These are phyloP conservation scores for Diaporthe sp. DNA, from an alignment of 2,329 filamentous ascomycete species.

Conservation along the genomic window DNA sequence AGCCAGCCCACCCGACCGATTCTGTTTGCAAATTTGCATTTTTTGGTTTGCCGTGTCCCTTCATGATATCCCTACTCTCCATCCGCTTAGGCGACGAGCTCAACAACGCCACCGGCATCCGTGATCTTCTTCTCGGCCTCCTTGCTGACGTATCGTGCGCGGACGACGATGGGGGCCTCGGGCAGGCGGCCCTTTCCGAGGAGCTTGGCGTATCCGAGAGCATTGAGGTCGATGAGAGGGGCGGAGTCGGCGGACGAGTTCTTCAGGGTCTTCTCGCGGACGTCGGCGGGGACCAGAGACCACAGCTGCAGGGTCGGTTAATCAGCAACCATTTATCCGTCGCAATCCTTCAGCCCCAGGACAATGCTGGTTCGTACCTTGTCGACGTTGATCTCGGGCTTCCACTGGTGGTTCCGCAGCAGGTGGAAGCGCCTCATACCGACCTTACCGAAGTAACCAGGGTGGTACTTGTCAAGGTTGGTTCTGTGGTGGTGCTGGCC, in stretches of 20 bases:
- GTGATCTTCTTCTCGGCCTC: slow-evolving; percentile 99
- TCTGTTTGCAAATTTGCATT: slow-evolving; percentile 35
- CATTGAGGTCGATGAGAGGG: slow-evolving; percentile 96
- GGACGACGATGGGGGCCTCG: slow-evolving; percentile 92
- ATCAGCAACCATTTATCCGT: slow-evolving; percentile 44
- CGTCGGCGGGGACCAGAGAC: slow-evolving; percentile 93
- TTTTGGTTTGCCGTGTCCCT: slow-evolving; percentile 38
- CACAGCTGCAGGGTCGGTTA: slow-evolving; percentile 75
- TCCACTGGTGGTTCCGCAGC: slow-evolving; percentile 96
- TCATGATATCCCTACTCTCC: background rate
- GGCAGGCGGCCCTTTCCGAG: slow-evolving; percentile 98
- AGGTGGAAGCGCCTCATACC: slow-evolving; percentile 98
- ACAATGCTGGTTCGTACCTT: slow-evolving; percentile 74
- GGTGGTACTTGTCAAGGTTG: slow-evolving; percentile 89
- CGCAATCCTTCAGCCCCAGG: background rate
- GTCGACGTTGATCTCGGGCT: slow-evolving; percentile 98
- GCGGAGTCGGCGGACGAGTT: slow-evolving; percentile 89
- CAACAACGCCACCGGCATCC: slow-evolving; percentile 94
- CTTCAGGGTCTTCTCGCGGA: slow-evolving; percentile 91
- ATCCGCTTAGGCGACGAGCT: slow-evolving; percentile 85
- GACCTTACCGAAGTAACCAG: slow-evolving; percentile 99
- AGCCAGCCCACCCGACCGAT: slow-evolving; percentile 41
- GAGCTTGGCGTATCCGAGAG: slow-evolving; percentile 98
- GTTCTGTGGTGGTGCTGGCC: slow-evolving; percentile 98
- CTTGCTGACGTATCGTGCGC: slow-evolving; percentile 94